Evolutionary conservation across 345 rosid species (phyloP), one percentile per base, ranked within the genome.

Genomic region (Odontarrhena argentea): DNA sequence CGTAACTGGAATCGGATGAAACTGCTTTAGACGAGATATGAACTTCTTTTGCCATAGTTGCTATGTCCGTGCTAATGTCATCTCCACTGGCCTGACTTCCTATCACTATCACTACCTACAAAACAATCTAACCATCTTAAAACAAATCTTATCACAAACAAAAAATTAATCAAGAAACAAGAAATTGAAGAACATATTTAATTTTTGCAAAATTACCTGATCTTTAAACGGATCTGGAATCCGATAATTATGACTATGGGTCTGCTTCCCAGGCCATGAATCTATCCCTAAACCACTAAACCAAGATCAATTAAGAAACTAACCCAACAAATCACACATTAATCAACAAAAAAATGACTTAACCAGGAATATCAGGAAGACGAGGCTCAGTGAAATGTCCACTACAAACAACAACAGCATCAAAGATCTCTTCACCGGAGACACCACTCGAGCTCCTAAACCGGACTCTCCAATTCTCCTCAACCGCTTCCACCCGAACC

Each of bases 241-340:
- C 24, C 98, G 89, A 45, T 90, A 90, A 63, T 81, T 93, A 81
- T 90, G 97, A 78, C 98, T 87, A 65, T 93, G 91, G 51, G 85
- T 70, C 73, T 90, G 96, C 86, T 83, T 88, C 41, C 98, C 97
- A 1, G 92, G 96, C 98, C 98, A 93, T 49, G 69, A 55, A 56
- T 79, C 74, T 73, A 73, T 60, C 4, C 72, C 77, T 73, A 44
- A 32, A 32, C 4, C 36, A 32, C 36, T 32, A 32, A 32, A 32
- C 4, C 1, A 5, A 32, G 6, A 5, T 3, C 6, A 4, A 32
- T 32, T 32, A 32, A 32, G 36, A 32, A 32, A 32, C 36, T 32
- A 32, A 32, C 6, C 6, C 36, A 32, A 32, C 36, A 5, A 32
- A 32, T 32, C 7, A 32, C 36, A 32, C 4, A 32, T 6, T 32